Percentiles rank a stretch among this genome's conserved stretches.
phyloP scores from a whole-genome alignment of 2,329 filamentous ascomycete genomes.

The Geoglossum cookeanum region DNA sequence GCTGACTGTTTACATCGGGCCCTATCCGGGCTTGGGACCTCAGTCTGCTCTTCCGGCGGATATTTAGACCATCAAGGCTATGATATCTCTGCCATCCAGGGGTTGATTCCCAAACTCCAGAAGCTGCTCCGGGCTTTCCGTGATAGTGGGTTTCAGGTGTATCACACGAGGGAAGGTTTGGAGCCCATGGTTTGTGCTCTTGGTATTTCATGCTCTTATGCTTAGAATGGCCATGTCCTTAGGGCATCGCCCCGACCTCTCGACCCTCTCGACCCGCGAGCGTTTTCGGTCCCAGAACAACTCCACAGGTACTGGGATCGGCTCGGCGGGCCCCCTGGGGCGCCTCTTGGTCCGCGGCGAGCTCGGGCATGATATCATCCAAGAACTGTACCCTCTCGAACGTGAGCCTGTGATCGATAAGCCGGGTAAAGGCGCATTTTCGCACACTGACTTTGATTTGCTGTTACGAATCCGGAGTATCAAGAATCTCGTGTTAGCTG shows the following conservation, averaged over 20 bases:
- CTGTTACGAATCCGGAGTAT: constrained; percentile 30
- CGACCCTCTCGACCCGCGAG: constrained; percentile 36
- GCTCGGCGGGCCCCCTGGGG: constrained; percentile 33
- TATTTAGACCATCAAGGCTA: constrained; percentile 27
- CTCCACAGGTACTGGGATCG: constrained; percentile 30
- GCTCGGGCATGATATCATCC: constrained; percentile 35
- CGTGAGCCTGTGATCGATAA: constrained; percentile 35
- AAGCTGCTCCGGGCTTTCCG: constrained; percentile 22
- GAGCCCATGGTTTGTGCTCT: neutral
- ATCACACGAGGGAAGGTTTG: constrained; percentile 27
- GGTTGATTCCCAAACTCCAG: constrained; percentile 23
- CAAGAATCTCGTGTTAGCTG: constrained; percentile 32
- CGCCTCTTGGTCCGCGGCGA: constrained; percentile 39
- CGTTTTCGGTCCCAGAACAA: constrained; percentile 33
- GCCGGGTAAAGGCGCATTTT: constrained; percentile 33
- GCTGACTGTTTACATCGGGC: constrained; percentile 5
- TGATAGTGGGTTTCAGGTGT: constrained; percentile 21
- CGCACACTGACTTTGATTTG: constrained; percentile 34
- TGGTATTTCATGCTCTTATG: neutral
- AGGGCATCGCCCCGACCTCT: constrained; percentile 33
- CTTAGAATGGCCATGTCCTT: neutral
- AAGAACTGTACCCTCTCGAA: constrained; percentile 29
- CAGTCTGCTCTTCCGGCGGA: constrained; percentile 25
- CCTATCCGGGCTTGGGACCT: neutral
- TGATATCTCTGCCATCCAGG: constrained; percentile 21